Base-by-base conservation (phyloP, 2,329 filamentous ascomycete species). In the Rugonectria rugulosa region DNA sequence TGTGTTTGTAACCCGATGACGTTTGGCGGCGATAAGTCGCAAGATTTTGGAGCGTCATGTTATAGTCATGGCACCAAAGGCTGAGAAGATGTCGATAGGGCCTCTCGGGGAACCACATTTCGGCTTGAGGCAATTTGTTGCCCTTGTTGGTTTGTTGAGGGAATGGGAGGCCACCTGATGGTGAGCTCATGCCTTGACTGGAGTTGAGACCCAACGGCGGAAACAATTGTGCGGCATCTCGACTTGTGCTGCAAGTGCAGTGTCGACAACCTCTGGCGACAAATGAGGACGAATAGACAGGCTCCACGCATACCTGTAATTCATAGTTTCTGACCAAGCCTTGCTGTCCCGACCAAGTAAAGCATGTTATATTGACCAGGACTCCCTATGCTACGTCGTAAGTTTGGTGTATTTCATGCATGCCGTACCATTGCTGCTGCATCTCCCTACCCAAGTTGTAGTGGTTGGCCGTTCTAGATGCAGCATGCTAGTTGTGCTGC, bases 1-100 rank as follows among this genome's bases (percentile, higher is more conserved):
- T 38, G 37, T 40, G 43, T 47, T 45, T 56, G 53, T 56, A 56
- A 56, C 53, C 41, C 12, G 46, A 56, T 56, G 48, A 46, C 47
- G 53, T 45, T 45, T 45, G 42, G 52, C 11, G n/a, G 27, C 48
- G 48, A 56, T 46, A 50, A 53, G 46, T 29, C 17, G 20, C 47
- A 14, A 32, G 40, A 12, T 47, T 31, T 10, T 27, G 29, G 20
- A 21, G 19, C 36, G 36, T 34, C 27, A 38, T 41, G 32, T 26
- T 32, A 24, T 32, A 40, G 45, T 44, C 46, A 24, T 41, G 38
- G 27, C 32, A 40, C 42, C 32, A 17, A 6, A 8, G 11, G 23
- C 20, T 23, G 37, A 17, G 19, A 40, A 23, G 37, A 6, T 19
- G 20, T 40, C 5, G 12, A 21, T 14, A 5, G 5, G 3, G 19